Conservation (phyloP, 768 basidiomycete genomes). For the Agrocybe chaxingu region DNA sequence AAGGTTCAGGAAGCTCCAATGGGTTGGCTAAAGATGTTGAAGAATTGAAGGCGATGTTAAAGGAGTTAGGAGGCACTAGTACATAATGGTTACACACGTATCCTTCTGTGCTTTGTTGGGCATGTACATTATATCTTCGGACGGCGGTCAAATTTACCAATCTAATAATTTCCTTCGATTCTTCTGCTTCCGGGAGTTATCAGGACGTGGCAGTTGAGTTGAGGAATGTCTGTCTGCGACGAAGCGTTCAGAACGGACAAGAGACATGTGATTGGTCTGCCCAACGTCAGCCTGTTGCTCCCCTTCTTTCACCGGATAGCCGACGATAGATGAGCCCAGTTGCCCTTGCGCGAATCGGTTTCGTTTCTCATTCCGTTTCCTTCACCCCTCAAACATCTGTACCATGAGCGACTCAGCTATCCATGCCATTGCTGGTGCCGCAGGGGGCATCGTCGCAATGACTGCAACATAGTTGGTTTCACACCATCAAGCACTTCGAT, state of each 20-base stretch:
- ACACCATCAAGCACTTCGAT: background rate
- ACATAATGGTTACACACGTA: too few species aligned
- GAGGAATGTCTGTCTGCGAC: too few species aligned
- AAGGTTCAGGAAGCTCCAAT: constrained; percentile 45
- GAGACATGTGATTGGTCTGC: constrained; percentile 15
- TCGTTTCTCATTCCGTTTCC: constrained; percentile 5
- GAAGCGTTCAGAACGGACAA: too few species aligned
- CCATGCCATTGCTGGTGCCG: constrained; percentile 85
- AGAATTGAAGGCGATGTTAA: constrained; percentile 63
- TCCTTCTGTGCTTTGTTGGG: too few species aligned
- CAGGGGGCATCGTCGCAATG: constrained; percentile 91
- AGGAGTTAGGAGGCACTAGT: constrained; percentile 31
- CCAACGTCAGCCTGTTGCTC: constrained; percentile 4
- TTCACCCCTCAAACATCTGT: constrained; percentile 6
- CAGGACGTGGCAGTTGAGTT: too few species aligned
- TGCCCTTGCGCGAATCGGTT: background rate
- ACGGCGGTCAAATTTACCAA: too few species aligned
- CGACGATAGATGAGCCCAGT: constrained; percentile 13
- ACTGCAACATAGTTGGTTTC: constrained; percentile 68
- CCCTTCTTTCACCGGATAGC: constrained; percentile 13
- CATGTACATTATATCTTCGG: background rate
- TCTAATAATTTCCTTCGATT: too few species aligned
- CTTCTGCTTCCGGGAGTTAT: too few species aligned
- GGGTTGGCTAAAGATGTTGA: constrained; percentile 69
- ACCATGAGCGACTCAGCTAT: constrained; percentile 76